These are phyloP conservation scores for Pseudogymnoascus pannorum DNA, from an alignment of 2,329 filamentous ascomycete genomes.

Conservation along the genomic window DNA sequence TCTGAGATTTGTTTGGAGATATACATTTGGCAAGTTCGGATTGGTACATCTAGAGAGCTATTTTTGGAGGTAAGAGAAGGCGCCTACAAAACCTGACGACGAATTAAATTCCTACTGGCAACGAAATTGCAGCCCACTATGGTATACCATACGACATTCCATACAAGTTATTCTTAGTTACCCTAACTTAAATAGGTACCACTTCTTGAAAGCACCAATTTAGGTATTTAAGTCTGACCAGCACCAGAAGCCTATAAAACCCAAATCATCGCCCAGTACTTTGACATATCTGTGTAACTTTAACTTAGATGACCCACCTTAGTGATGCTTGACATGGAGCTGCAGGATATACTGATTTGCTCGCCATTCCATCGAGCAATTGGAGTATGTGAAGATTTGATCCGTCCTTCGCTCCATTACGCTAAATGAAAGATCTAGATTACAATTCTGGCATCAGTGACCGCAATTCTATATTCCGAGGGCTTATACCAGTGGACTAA, in stretches of 20 bases:
- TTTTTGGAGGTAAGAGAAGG: too few relatives aligned
- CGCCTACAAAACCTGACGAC: too few relatives aligned
- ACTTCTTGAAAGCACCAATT: background rate
- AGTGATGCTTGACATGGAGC: background rate
- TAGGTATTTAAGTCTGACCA: background rate
- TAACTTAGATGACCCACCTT: background rate
- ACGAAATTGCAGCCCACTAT: too few relatives aligned
- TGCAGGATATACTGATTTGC: background rate
- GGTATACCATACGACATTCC: too few relatives aligned
- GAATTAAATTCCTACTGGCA: too few relatives aligned
- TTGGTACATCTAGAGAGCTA: too few relatives aligned
- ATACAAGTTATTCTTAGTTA: background rate
- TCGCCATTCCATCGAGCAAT: background rate
- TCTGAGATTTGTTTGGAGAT: too few relatives aligned
- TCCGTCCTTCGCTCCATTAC: background rate
- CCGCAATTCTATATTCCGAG: background rate
- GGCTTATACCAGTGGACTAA: background rate
- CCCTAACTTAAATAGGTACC: background rate
- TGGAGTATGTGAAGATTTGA: background rate
- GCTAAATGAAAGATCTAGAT: background rate
- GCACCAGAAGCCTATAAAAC: too few relatives aligned
- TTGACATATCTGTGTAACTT: background rate
- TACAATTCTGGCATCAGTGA: background rate
- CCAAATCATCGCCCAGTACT: background rate
- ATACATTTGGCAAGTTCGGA: too few relatives aligned